These are phyloP conservation scores for Ustilago crameri DNA, from an alignment of 1,284 basidiomycete species.

Conservation along the genomic window DNA sequence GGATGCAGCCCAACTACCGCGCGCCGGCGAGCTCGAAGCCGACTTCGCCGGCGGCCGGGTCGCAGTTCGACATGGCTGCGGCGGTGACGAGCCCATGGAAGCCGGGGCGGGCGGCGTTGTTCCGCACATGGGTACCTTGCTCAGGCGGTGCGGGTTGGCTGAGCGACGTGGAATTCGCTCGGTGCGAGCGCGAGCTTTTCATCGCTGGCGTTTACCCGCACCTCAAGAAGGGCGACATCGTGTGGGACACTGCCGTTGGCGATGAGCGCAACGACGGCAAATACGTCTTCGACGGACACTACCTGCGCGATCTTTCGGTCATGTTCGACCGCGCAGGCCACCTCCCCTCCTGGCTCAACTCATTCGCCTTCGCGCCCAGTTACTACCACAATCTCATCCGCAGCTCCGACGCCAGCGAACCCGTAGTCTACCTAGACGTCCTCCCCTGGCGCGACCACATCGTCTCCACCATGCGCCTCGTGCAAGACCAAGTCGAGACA, in stretches of 20 bases:
- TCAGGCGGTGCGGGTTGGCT: conserved; percentile 54
- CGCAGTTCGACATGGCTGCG: background rate
- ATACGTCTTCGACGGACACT: conserved; percentile 68
- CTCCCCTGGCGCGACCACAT: conserved; percentile 65
- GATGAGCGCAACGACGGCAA: conserved; percentile 61
- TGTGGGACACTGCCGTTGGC: conserved; percentile 67
- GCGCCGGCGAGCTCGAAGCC: conserved; percentile 6
- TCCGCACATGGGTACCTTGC: conserved; percentile 69
- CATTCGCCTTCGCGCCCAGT: conserved; percentile 66
- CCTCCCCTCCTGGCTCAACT: conserved; percentile 68
- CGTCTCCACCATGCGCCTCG: conserved; percentile 65
- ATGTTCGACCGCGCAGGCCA: conserved; percentile 68
- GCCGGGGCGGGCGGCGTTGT: conserved; percentile 66
- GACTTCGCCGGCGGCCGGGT: background rate
- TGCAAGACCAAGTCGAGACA: conserved; percentile 68
- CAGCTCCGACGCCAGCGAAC: conserved; percentile 43
- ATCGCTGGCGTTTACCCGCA: conserved; percentile 66
- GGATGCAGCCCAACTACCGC: conserved; percentile 58
- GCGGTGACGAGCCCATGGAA: conserved; percentile 55
- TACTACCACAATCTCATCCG: conserved; percentile 69
- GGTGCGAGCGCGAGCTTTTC: conserved; percentile 66
- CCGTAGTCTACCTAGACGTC: conserved; percentile 65
- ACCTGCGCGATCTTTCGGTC: conserved; percentile 65
- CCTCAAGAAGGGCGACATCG: conserved; percentile 68
- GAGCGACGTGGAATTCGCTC: conserved; percentile 57